Percentiles rank a stretch among this genome's conserved stretches.
phyloP scores from a whole-genome alignment of 768 basidiomycete species.

The Clavulina sp. region DNA sequence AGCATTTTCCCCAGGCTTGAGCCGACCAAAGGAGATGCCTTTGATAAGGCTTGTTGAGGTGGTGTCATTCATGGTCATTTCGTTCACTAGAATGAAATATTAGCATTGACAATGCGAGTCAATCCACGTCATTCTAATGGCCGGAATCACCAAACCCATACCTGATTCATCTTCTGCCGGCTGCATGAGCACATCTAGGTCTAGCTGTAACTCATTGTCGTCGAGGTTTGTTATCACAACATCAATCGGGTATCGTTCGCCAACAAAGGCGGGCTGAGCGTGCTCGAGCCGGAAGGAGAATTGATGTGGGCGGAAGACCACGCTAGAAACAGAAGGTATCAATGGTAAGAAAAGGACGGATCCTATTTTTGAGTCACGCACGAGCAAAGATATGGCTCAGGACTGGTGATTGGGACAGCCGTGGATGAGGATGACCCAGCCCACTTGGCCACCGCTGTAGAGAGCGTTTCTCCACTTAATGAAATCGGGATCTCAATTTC shows the following conservation, averaged over 20 bases:
- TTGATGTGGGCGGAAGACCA: slow-evolving; percentile 36
- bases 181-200: slow-evolving; percentile 60
- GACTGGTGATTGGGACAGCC: neutral
- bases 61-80: slow-evolving; percentile 41
- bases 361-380: neutral
- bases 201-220: slow-evolving; percentile 45
- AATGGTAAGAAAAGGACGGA: neutral
- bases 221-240: slow-evolving; percentile 60
- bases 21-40: slow-evolving; percentile 44
- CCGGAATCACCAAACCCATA: slow-evolving; percentile 19
- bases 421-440: neutral
- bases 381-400: neutral
- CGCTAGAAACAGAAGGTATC: slow-evolving; percentile 11
- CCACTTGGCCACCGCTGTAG: neutral
- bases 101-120: neutral
- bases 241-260: slow-evolving; percentile 61
- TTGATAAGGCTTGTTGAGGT: slow-evolving; percentile 59
- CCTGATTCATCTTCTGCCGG: slow-evolving; percentile 63
- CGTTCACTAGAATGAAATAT: slow-evolving; percentile 32
- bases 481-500: slow-evolving; percentile 5
- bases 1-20: slow-evolving; percentile 39
- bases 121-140: neutral
- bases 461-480: neutral
- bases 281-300: slow-evolving; percentile 41
- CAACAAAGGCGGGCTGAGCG: slow-evolving; percentile 52